Conservation (phyloP, 768 basidiomycete genomes). For the Russula compacta region DNA sequence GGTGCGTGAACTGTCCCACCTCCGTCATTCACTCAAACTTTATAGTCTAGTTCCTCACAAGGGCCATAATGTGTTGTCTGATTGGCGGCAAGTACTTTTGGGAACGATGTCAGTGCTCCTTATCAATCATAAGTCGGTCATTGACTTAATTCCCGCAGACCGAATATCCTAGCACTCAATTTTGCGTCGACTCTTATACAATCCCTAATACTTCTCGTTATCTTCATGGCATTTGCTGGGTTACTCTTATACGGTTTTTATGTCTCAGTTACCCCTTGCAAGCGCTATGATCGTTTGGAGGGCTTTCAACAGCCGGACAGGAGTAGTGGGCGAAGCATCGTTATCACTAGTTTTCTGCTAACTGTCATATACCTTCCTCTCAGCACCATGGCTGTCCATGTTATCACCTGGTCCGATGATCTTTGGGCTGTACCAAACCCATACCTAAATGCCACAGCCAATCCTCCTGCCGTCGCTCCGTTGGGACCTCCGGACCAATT, state of each 20-base stretch:
- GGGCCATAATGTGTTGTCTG: conserved; percentile 30
- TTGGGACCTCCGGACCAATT: conserved; percentile 49
- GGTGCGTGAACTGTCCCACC: conserved; percentile 29
- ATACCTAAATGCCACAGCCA: conserved; percentile 47
- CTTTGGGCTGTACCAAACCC: conserved; percentile 67
- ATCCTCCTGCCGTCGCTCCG: conserved; percentile 39
- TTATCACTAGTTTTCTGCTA: conserved; percentile 56
- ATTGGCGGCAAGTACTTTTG: conserved; percentile 52
- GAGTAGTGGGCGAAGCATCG: conserved; percentile 41
- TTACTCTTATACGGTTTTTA: conserved; percentile 51
- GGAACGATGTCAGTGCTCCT: conserved; percentile 50
- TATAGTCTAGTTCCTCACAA: conserved; percentile 34
- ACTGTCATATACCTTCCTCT: conserved; percentile 68
- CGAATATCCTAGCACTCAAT: conserved; percentile 67
- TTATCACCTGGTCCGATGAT: conserved; percentile 69
- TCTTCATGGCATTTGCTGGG: conserved; percentile 48
- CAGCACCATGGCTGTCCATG: conserved; percentile 68
- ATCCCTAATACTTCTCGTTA: conserved; percentile 49
- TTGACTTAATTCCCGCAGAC: conserved; percentile 33
- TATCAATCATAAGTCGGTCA: not conserved
- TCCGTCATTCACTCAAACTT: not conserved
- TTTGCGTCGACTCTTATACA: conserved; percentile 52
- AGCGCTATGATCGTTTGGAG: conserved; percentile 42
- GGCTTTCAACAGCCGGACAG: conserved; percentile 41
- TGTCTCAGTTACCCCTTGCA: conserved; percentile 38